Conservation (phyloP, 352 stramenopile species). For the Pythium guiyangense region DNA sequence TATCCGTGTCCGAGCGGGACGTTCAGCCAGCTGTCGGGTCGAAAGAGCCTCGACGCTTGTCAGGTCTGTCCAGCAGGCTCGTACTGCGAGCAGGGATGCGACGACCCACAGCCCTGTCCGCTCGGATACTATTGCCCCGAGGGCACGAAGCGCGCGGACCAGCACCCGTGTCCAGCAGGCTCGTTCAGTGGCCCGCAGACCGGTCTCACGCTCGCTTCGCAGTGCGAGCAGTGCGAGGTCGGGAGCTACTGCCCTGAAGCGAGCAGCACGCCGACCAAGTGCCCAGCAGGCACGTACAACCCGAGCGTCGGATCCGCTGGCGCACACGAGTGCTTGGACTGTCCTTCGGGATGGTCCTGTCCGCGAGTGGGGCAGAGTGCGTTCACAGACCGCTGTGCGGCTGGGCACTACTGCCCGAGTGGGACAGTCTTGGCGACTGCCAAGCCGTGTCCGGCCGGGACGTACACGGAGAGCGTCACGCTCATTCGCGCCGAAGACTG, state of each 20-base stretch:
- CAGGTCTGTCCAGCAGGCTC: conserved; percentile 48
- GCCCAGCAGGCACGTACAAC: conserved; percentile 78
- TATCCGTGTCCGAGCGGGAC: conserved; percentile 87
- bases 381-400: conserved; percentile 56
- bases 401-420: conserved; percentile 75
- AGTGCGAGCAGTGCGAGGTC: conserved; percentile 54
- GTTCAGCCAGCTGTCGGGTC: conserved; percentile 53
- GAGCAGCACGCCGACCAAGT: conserved; percentile 61
- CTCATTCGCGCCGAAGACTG: conserved; percentile 73
- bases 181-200: conserved; percentile 76
- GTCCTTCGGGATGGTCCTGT: conserved; percentile 70
- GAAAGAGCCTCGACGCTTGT: conserved; percentile 54
- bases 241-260: conserved; percentile 84
- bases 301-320: conserved; percentile 35
- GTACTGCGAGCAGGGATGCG: conserved; percentile 56
- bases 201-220: conserved; percentile 31
- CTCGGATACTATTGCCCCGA: conserved; percentile 81
- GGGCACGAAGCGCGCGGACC: conserved; percentile 48
- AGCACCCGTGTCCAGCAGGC: conserved; percentile 86
- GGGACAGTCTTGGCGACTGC: conserved; percentile 44
- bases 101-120: conserved; percentile 50
- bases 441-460: conserved; percentile 68
- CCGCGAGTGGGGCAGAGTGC: conserved; percentile 57
- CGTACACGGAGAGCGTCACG: conserved; percentile 59
- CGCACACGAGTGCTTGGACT: conserved; percentile 58